These are phyloP conservation scores for Auriscalpium vulgare DNA, from an alignment of 768 basidiomycete genomes.

Conservation along the genomic window DNA sequence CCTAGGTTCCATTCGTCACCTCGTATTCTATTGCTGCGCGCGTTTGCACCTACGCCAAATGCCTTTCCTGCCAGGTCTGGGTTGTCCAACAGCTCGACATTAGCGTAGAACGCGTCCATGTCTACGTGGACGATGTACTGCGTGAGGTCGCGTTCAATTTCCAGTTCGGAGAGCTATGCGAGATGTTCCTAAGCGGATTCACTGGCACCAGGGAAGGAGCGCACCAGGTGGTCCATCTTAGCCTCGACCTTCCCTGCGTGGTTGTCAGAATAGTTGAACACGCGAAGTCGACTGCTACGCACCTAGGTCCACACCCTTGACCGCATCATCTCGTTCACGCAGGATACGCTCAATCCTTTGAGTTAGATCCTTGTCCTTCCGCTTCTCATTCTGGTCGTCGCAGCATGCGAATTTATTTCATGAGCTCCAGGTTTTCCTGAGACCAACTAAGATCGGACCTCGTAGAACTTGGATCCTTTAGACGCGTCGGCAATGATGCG, in stretches of 20 bases:
- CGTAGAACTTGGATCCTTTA: conserved; percentile 90
- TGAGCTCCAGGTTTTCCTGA: background rate
- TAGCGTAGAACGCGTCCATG: conserved; percentile 91
- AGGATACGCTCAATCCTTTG: conserved; percentile 66
- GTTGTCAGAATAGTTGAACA: background rate
- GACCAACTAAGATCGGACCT: conserved; percentile 28
- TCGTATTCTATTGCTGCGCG: no score
- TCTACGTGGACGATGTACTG: conserved; percentile 91
- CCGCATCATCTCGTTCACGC: conserved; percentile 50
- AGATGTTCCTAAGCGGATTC: background rate
- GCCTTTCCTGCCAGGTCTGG: conserved; percentile 61
- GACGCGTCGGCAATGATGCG: conserved; percentile 84
- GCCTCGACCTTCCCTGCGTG: conserved; percentile 50
- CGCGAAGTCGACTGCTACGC: conserved; percentile 28
- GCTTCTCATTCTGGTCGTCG: conserved; percentile 68
- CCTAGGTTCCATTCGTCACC: conserved; percentile 26
- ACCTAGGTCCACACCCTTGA: conserved; percentile 46
- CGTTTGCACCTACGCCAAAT: conserved; percentile 46
- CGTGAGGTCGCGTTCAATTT: conserved; percentile 66
- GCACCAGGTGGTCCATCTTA: conserved; percentile 62
- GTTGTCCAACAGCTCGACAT: conserved; percentile 63
- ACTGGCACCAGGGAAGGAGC: conserved; percentile 16
- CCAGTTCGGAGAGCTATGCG: conserved; percentile 57
- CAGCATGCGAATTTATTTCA: background rate
- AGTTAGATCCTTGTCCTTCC: conserved; percentile 80